These are phyloP conservation scores for Cladosporium sp. DNA, from an alignment of 2,329 filamentous ascomycete species.

Conservation along the genomic window DNA sequence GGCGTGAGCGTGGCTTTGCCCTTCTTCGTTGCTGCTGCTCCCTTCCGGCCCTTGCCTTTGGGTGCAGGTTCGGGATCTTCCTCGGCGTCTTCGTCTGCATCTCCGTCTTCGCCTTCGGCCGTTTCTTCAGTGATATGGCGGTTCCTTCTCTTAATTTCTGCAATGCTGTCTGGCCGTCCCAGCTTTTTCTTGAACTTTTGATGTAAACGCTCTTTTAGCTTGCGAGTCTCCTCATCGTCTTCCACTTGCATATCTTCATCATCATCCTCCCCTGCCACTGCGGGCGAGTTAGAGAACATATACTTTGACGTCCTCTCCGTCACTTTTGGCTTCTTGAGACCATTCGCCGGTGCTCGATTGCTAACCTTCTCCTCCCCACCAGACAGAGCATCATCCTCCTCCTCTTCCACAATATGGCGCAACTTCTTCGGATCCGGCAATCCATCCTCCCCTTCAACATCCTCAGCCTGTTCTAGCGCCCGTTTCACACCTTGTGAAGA, in stretches of 20 bases:
- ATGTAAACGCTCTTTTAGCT: conserved; percentile 68
- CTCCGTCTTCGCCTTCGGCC: conserved; percentile 48
- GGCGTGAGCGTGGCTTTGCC: conserved; percentile 82
- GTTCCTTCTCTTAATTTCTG: conserved; percentile 60
- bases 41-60: conserved; percentile 47
- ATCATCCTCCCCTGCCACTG: conserved; percentile 27
- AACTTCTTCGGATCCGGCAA: conserved; percentile 19
- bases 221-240: conserved; percentile 51
- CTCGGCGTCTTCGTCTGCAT: conserved; percentile 56
- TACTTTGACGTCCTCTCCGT: conserved; percentile 55
- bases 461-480: not conserved
- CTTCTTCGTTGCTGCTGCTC: conserved; percentile 59
- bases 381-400: not conserved
- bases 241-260: conserved; percentile 37
- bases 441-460: conserved; percentile 15
- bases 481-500: conserved; percentile 6
- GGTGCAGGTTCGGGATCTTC: conserved; percentile 46
- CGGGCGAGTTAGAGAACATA: conserved; percentile 50
- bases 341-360: not conserved
- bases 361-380: not conserved
- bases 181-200: conserved; percentile 85
- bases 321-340: conserved; percentile 31
- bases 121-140: conserved; percentile 52
- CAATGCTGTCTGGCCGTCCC: conserved; percentile 77
- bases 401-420: conserved; percentile 12